Conservation (phyloP, 495 filamentous ascomycete species). For the Entonaema liquescens region DNA sequence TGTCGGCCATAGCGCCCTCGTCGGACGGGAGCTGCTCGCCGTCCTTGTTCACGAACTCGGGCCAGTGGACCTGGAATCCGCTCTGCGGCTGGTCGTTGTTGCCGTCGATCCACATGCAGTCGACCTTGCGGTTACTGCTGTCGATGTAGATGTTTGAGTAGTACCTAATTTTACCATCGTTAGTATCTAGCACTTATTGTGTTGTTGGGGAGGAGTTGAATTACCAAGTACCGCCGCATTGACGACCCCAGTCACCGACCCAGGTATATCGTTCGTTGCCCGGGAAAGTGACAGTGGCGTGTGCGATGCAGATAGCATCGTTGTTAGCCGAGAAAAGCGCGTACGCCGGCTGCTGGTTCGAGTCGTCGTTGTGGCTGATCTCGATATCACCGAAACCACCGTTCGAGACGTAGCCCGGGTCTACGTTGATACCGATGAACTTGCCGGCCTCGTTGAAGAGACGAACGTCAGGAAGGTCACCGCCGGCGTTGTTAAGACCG, state of each 20-base stretch:
- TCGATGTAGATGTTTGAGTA: conserved; percentile 59
- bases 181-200: not conserved
- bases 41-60: conserved; percentile 27
- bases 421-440: conserved; percentile 37
- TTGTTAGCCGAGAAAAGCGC: conserved; percentile 45
- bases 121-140: conserved; percentile 50
- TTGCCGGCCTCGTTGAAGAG: conserved; percentile 45
- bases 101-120: conserved; percentile 47
- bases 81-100: conserved; percentile 45
- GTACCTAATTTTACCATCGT: conserved; percentile 18
- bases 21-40: conserved; percentile 1
- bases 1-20: not conserved
- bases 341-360: conserved; percentile 41
- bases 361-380: conserved; percentile 26
- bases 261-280: conserved; percentile 40
- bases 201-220: not conserved
- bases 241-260: conserved; percentile 44
- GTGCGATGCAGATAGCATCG: conserved; percentile 46
- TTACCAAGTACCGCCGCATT: conserved; percentile 40
- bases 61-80: conserved; percentile 49
- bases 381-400: conserved; percentile 40
- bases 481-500: conserved; percentile 37
- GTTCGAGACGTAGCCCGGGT: conserved; percentile 35
- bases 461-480: conserved; percentile 46
- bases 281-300: conserved; percentile 41